phyloP scores from a whole-genome alignment of 148 eudicot genomes.

The Pouteria glomerata region DNA sequence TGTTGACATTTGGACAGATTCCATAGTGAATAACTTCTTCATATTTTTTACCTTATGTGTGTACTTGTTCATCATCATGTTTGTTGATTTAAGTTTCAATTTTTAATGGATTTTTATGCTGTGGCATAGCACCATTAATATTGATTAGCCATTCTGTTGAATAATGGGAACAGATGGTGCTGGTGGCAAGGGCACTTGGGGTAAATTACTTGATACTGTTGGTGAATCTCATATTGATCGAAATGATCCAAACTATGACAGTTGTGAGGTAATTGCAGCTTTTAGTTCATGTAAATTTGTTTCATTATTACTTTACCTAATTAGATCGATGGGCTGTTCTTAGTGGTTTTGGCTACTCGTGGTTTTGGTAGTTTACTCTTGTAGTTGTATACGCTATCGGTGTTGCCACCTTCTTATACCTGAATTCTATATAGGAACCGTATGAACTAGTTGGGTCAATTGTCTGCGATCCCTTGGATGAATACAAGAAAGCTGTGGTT shows the following conservation, averaged over 20 bases:
- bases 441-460: slow-evolving; percentile 77
- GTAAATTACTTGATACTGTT: slow-evolving; percentile 83
- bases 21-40: background rate
- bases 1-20: background rate
- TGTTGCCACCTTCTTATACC: background rate
- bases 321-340: background rate
- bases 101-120: background rate
- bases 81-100: background rate
- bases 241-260: slow-evolving; percentile 95
- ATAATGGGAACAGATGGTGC: slow-evolving; percentile 63
- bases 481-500: slow-evolving; percentile 88
- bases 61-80: background rate
- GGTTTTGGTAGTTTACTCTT: background rate
- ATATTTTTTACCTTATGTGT: background rate
- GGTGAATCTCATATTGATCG: slow-evolving; percentile 65
- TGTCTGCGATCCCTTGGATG: slow-evolving; percentile 83
- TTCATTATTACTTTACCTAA: background rate
- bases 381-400: background rate
- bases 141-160: background rate
- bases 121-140: background rate
- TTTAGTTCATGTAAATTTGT: slow-evolving; percentile 1
- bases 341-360: background rate
- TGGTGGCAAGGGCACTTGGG: slow-evolving; percentile 99
- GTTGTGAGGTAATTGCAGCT: slow-evolving; percentile 66
- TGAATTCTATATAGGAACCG: slow-evolving; percentile 59